A percentile compares a stretch with the other conserved stretches of the same genome.
Conservation (phyloP, 805 yeast species). For the Ogataea zsoltii region DNA sequence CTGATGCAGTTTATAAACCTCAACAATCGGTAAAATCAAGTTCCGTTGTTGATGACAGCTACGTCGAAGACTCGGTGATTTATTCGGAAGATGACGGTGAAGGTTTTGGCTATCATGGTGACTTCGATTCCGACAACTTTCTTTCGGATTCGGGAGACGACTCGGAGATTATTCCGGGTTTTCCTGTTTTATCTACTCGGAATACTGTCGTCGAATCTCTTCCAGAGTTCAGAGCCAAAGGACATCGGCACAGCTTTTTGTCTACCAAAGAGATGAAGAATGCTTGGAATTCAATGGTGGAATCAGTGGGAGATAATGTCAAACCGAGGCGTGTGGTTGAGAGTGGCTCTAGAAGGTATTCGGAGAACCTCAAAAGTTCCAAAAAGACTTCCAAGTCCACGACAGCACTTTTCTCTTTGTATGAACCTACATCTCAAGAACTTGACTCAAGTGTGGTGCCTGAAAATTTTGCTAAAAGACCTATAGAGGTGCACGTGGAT, state of each 20-base stretch:
- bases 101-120: slow-evolving; percentile 13
- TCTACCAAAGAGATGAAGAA: background rate
- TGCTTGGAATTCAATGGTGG: background rate
- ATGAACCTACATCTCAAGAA: background rate
- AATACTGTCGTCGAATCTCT: background rate
- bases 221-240: background rate
- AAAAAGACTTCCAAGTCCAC: slow-evolving; percentile 12
- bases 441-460: no score
- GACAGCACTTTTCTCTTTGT: slow-evolving; percentile 6
- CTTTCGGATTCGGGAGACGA: slow-evolving; percentile 26
- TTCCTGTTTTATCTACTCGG: background rate
- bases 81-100: slow-evolving; percentile 15
- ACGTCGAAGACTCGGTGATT: slow-evolving; percentile 13
- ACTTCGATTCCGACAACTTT: slow-evolving; percentile 32
- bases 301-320: background rate
- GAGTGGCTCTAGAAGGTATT: background rate
- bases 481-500: no score
- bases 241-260: background rate
- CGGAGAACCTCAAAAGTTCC: slow-evolving; percentile 16
- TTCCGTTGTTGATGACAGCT: slow-evolving; percentile 29
- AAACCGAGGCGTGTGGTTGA: no score
- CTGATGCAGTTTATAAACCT: no score
- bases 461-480: background rate
- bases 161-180: slow-evolving; percentile 16
- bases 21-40: slow-evolving; percentile 16